Conservation (phyloP, 495 filamentous ascomycete species). For the Penicillium cataractarum region DNA sequence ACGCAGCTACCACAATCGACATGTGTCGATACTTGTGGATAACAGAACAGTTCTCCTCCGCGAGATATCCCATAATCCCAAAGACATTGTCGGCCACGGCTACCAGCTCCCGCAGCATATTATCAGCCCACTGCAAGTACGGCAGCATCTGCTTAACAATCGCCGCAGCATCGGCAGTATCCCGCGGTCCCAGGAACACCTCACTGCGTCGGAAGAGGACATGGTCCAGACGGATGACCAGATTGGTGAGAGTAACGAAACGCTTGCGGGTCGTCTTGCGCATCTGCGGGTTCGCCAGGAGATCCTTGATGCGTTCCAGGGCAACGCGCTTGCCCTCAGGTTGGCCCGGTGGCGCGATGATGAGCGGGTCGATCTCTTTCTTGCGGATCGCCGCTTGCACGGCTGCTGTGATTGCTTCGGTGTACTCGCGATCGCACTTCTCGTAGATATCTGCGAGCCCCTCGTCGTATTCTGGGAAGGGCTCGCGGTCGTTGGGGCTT, state of each 20-base stretch:
- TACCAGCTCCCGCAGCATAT: constrained; percentile 16
- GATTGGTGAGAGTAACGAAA: constrained; percentile 33
- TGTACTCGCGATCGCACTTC: constrained; percentile 23
- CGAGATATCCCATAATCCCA: constrained; percentile 6
- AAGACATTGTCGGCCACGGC: constrained; percentile 6
- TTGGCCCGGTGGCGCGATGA: not conserved
- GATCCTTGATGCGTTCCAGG: constrained; percentile 24
- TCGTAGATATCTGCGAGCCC: constrained; percentile 10
- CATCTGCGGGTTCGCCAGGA: constrained; percentile 21
- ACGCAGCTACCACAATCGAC: constrained; percentile 25
- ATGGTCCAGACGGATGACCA: constrained; percentile 26
- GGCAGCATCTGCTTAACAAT: constrained; percentile 18
- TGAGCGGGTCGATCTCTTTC: constrained; percentile 17
- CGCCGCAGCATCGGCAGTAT: constrained; percentile 8
- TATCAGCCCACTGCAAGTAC: constrained; percentile 23
- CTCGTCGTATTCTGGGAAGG: constrained; percentile 42
- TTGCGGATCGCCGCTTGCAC: constrained; percentile 25
- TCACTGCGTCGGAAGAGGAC: constrained; percentile 26
- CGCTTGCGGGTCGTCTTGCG: constrained; percentile 11
- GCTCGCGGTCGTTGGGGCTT: constrained; percentile 22
- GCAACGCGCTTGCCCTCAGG: constrained; percentile 4
- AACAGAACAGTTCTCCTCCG: not conserved
- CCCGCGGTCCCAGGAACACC: constrained; percentile 16
- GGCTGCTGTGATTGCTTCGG: constrained; percentile 29
- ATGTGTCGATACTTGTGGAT: constrained; percentile 25